Evolutionary conservation across 2,329 filamentous ascomycete species (phyloP), one percentile per base, ranked within the genome.

Genomic region (Pseudohalonectria lignicola): DNA sequence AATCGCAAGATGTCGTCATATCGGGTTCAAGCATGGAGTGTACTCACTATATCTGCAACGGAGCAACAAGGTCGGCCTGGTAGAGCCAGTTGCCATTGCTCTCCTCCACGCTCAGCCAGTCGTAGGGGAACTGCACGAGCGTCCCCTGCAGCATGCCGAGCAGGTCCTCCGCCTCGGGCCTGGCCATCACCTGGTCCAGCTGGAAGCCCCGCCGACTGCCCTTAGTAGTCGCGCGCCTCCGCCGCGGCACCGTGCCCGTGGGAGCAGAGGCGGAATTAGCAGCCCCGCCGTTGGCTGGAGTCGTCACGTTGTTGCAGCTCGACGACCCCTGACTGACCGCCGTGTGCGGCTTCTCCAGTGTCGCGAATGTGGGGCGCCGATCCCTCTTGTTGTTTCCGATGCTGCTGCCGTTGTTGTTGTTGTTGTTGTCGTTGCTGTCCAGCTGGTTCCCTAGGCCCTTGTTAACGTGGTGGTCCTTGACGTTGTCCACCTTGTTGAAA

Each of bases 1-100:
- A n/a, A n/a, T n/a, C n/a, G n/a, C n/a, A n/a, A n/a, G n/a, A n/a
- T n/a, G n/a, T n/a, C n/a, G n/a, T n/a, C n/a, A n/a, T n/a, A n/a
- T n/a, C n/a, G n/a, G n/a, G n/a, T n/a, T n/a, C n/a, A n/a, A n/a
- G n/a, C n/a, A n/a, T n/a, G n/a, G n/a, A n/a, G n/a, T n/a, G n/a
- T n/a, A 72, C 82, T 79, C 70, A 86, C 84, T 98, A 98, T 53
- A 98, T 96, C 63, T 95, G 87, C 61, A 98, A 69, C 40, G 92
- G 92, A 50, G 92, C 93, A 55, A 98, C 81, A 59, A 93, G 82
- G 59, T 98, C 92, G 40, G 96, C 86, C 54, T 90, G 86, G 62
- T 94, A 96, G 45, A 95, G 74, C 92, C 92, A 98, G 55, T 95
- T 94, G 40, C 87, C 86, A 47, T 86, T 88, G 53, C 80, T 77